Conservation (phyloP, 345 rosid species). For the Citrus reticulata region DNA sequence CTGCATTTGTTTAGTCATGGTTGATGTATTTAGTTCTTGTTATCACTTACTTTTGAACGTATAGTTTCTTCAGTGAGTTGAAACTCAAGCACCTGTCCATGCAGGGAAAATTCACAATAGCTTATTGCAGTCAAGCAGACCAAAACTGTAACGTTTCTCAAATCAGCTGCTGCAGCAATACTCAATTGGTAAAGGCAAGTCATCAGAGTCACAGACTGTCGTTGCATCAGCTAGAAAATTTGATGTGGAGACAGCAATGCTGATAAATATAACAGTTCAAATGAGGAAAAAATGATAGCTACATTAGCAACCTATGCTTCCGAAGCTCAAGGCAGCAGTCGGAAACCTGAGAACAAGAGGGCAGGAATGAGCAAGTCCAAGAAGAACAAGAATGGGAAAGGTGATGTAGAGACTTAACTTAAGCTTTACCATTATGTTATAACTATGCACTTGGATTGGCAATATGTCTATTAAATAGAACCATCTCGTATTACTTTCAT, state of each 20-base stretch:
- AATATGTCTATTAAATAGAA: no score
- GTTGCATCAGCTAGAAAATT: neutral
- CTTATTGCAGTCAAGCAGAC: conserved; percentile 12
- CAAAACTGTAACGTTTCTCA: conserved; percentile 7
- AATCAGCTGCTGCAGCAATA: conserved; percentile 4
- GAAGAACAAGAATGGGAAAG: neutral
- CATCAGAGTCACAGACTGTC: neutral
- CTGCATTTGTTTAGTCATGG: neutral
- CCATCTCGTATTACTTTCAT: no score
- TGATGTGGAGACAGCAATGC: neutral
- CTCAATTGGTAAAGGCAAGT: neutral
- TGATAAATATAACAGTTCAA: neutral
- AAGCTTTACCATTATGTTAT: no score
- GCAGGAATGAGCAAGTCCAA: neutral
- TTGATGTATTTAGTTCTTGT: no score
- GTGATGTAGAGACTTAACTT: neutral
- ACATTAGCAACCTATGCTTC: neutral
- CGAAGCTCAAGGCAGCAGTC: neutral
- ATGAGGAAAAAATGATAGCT: neutral
- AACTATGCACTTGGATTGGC: no score
- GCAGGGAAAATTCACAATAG: conserved; percentile 10
- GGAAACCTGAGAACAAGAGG: neutral
- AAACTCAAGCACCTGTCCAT: neutral
- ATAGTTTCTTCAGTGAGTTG: conserved; percentile 13
- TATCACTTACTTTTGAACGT: no score